These are phyloP conservation scores for Globisporangium irregulare DNA, from an alignment of 352 stramenopile species.

Conservation along the genomic window DNA sequence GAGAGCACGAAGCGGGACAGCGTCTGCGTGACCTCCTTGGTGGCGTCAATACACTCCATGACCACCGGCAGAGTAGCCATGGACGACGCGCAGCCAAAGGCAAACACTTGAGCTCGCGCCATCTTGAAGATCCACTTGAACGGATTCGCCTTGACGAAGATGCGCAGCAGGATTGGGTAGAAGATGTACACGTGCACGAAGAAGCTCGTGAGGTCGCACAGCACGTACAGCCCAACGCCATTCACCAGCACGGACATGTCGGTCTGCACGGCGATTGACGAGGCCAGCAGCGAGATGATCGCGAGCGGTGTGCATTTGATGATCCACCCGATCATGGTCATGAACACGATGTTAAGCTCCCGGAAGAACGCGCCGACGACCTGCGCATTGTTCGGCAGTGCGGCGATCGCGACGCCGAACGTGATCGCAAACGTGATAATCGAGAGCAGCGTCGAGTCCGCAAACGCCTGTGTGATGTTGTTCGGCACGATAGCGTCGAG, in stretches of 20 bases:
- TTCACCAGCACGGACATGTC: conserved; percentile 20
- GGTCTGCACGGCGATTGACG: conserved; percentile 24
- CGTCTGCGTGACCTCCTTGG: conserved; percentile 48
- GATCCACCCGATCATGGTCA: conserved; percentile 42
- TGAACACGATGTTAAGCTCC: conserved; percentile 41
- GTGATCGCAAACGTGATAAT: conserved; percentile 49
- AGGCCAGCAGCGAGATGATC: conserved; percentile 37
- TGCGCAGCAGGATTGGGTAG: conserved; percentile 23
- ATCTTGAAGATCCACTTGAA: conserved; percentile 21
- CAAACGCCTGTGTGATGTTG: conserved; percentile 40
- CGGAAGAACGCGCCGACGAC: conserved; percentile 27
- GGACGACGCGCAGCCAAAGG: conserved; percentile 31
- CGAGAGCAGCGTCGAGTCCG: conserved; percentile 33
- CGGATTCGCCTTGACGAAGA: conserved; percentile 24
- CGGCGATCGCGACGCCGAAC: conserved; percentile 31
- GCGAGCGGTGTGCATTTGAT: conserved; percentile 42
- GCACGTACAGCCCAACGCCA: conserved; percentile 20
- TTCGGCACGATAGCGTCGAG: conserved; percentile 35
- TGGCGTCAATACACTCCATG: conserved; percentile 60
- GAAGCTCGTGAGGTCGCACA: conserved; percentile 15
- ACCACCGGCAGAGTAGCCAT: conserved; percentile 23
- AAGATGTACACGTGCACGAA: conserved; percentile 22
- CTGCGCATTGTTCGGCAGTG: conserved; percentile 12
- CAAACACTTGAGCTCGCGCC: conserved; percentile 33
- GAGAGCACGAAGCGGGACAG: conserved; percentile 49